Conservation (phyloP, 2,329 filamentous ascomycete genomes). For the Penicillium frequentans region DNA sequence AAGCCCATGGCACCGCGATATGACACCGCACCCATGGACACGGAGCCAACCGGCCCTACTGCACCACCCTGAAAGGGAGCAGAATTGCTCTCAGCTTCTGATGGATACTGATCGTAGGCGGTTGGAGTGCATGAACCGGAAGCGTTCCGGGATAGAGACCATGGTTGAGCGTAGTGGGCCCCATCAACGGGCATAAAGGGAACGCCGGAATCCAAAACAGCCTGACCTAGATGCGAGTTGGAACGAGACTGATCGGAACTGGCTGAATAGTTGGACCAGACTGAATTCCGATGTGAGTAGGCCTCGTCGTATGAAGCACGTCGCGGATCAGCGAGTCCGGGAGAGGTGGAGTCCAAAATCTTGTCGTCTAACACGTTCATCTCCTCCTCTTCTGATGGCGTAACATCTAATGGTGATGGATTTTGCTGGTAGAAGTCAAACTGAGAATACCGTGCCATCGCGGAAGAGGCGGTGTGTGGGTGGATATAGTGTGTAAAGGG, state of each 20-base stretch:
- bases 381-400: constrained; percentile 51
- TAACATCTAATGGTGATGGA: constrained; percentile 43
- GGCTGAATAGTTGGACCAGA: constrained; percentile 50
- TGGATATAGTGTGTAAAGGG: neutral
- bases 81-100: constrained; percentile 51
- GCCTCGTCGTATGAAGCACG: constrained; percentile 50
- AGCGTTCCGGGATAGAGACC: constrained; percentile 61
- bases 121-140: constrained; percentile 75
- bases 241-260: constrained; percentile 46
- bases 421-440: constrained; percentile 47
- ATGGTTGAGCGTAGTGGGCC: constrained; percentile 51
- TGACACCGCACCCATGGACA: constrained; percentile 40
- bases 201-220: constrained; percentile 53
- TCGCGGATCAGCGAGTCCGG: constrained; percentile 50
- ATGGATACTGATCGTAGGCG: constrained; percentile 65
- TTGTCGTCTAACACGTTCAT: constrained; percentile 53
- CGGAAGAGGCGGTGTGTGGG: constrained; percentile 24
- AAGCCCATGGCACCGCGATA: constrained; percentile 53
- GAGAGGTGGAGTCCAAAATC: constrained; percentile 51
- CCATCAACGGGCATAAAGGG: constrained; percentile 65
- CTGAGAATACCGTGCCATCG: constrained; percentile 47
- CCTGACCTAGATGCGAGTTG: constrained; percentile 44
- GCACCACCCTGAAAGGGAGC: constrained; percentile 45
- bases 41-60: constrained; percentile 40
- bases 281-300: constrained; percentile 54